Conservation (phyloP, 148 eudicot species). For the Rhododendron simsii region DNA sequence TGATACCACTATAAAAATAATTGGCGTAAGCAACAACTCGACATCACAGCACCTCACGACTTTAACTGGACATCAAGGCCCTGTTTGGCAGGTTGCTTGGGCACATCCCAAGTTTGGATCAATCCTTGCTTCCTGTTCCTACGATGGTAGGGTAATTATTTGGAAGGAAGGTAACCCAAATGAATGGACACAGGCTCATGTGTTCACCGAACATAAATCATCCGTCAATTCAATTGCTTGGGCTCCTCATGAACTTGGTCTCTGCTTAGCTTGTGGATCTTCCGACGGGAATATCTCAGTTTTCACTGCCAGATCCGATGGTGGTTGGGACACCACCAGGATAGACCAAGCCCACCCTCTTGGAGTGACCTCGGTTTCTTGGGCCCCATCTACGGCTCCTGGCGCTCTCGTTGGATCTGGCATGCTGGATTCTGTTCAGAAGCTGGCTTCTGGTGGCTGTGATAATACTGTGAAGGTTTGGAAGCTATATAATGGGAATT, state of each 20-base stretch:
- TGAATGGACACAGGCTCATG: conserved; percentile 76
- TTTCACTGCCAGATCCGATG: conserved; percentile 64
- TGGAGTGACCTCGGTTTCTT: conserved; percentile 86
- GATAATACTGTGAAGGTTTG: conserved; percentile 85
- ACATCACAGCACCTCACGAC: conserved; percentile 70
- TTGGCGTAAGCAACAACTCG: conserved; percentile 50
- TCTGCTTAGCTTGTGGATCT: conserved; percentile 88
- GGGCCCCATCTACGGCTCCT: conserved; percentile 86
- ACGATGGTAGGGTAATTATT: conserved; percentile 80
- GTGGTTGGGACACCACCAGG: conserved; percentile 77
- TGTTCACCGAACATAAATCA: conserved; percentile 77
- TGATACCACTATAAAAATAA: conserved; percentile 64
- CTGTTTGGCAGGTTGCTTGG: conserved; percentile 96
- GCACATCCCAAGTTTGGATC: conserved; percentile 93
- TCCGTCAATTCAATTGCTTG: conserved; percentile 87
- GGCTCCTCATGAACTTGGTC: conserved; percentile 92
- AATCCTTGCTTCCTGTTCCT: conserved; percentile 81
- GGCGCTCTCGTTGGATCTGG: conserved; percentile 78
- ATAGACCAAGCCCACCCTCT: conserved; percentile 95
- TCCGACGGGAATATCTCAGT: conserved; percentile 86
- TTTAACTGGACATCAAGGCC: conserved; percentile 78
- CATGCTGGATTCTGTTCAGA: conserved; percentile 60
- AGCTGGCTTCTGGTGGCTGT: conserved; percentile 87
- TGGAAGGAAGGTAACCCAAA: conserved; percentile 95
- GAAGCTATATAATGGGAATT: conserved; percentile 66